These are phyloP conservation scores for Euphorbia neoarborescens DNA, from an alignment of 441 rosid genomes.

Conservation along the genomic window DNA sequence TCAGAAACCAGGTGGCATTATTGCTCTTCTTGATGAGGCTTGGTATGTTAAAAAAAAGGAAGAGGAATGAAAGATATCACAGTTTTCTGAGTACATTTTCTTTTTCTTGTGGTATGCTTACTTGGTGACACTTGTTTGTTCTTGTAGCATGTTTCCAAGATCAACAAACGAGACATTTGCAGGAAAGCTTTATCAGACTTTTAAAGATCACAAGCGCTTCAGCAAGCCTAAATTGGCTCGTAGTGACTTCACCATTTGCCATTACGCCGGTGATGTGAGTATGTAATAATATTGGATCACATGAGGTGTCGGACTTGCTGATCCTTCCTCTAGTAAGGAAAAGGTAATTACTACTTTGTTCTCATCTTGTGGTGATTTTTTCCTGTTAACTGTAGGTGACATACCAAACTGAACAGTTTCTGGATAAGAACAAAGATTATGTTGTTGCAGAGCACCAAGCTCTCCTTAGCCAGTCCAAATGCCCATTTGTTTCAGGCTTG, in stretches of 20 bases:
- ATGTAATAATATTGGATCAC: slow-evolving; percentile 17
- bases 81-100: neutral
- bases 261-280: slow-evolving; percentile 97
- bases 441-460: slow-evolving; percentile 93
- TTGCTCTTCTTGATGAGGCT: slow-evolving; percentile 96
- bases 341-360: slow-evolving; percentile 6
- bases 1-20: slow-evolving; percentile 98
- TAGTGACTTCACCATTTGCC: slow-evolving; percentile 77
- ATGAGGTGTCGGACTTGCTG: slow-evolving; percentile 7
- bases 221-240: slow-evolving; percentile 90
- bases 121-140: slow-evolving; percentile 20
- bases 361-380: slow-evolving; percentile 3
- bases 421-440: slow-evolving; percentile 97
- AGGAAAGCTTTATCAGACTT: slow-evolving; percentile 87
- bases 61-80: neutral
- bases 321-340: slow-evolving; percentile 11
- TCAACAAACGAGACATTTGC: slow-evolving; percentile 94
- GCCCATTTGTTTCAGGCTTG: slow-evolving; percentile 73
- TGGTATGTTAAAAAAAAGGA: slow-evolving; percentile 49
- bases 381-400: slow-evolving; percentile 51
- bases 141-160: slow-evolving; percentile 87
- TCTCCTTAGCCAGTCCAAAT: slow-evolving; percentile 60
- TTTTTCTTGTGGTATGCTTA: slow-evolving; percentile 15
- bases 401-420: slow-evolving; percentile 80
- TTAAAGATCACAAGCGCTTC: slow-evolving; percentile 82